Evolutionary conservation across 352 stramenopile species (phyloP), one percentile per base, ranked within the genome.

Genomic region (Pythium plurisporium): DNA sequence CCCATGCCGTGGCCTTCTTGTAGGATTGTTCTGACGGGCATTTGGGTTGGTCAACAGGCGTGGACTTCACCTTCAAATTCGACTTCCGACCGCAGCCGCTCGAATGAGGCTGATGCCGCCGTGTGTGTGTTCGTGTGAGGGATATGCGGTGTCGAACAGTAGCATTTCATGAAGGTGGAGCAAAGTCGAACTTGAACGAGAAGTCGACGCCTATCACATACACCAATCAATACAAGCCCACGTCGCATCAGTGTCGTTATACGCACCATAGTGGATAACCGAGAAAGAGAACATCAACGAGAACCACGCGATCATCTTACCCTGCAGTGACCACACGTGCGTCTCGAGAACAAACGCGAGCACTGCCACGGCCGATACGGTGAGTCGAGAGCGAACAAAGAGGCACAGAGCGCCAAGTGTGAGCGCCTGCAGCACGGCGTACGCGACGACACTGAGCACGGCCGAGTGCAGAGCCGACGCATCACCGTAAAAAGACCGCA

Each of bases 31-130:
- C 17, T 2, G 8, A 6, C 9, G 26, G 26, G 5, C 20, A 9
- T 19, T 11, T 1, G 2, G 5, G 11, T 26, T 19, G 26, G 23
- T 23, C 1, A 25, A 10, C 30, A 56, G 55, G 49, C 17, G 41
- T 59, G 9, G 58, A 57, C 38, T 64, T 64, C 19, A 37, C 46
- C 4, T 64, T 64, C 23, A 17, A 37, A 10, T 64, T 64, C 26
- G 42, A 36, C 12, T 36, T 36, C 12, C 30, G 30, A 12, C 7
- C 30, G 30, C 30, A 7, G 12, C 30, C 30, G 30, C 7, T 36
- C 30, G 30, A 7, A 12, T 36, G 30, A 36, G 47, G 47, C 7
- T 30, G 17, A 30, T 53, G 41, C 45, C 27, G 45, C 19, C 20
- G 45, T 22, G 27, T 5, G 27, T 30, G 49, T 15, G 37, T 36